Percentiles rank a stretch among this genome's conserved stretches.
Conservation (phyloP, 768 basidiomycete species). For the Macrocybe gigantea region DNA sequence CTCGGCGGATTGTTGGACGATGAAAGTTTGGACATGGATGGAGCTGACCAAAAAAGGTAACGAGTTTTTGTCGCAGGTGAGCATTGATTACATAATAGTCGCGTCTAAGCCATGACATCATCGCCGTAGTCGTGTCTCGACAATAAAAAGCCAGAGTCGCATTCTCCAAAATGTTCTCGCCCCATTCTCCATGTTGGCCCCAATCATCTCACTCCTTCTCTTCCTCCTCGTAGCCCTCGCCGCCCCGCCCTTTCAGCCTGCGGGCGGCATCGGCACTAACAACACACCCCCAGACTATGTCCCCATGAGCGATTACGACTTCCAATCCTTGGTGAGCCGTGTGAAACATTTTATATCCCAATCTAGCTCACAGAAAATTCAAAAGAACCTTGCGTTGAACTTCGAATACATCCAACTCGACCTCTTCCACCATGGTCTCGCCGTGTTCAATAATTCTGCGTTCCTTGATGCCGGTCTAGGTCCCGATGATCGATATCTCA, state of each 20-base stretch:
- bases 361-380: not conserved
- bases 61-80: slow-evolving; percentile 14
- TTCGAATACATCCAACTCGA: slow-evolving; percentile 63
- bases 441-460: slow-evolving; percentile 45
- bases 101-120: too few relatives aligned
- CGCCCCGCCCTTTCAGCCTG: slow-evolving; percentile 8
- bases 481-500: slow-evolving; percentile 46
- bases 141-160: not conserved
- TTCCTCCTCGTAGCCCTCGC: too few relatives aligned
- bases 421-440: slow-evolving; percentile 51
- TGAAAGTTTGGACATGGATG: not conserved
- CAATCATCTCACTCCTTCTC: not conserved
- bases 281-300: slow-evolving; percentile 13
- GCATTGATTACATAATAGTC: not conserved
- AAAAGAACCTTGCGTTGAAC: slow-evolving; percentile 48
- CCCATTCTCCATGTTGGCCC: not conserved
- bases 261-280: slow-evolving; percentile 16
- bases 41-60: slow-evolving; percentile 21
- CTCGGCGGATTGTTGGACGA: too few relatives aligned
- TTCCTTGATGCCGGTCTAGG: slow-evolving; percentile 50
- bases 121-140: too few relatives aligned
- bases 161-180: not conserved
- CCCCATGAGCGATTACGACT: slow-evolving; percentile 36
- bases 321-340: slow-evolving; percentile 37
- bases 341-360: not conserved